Percentiles rank a stretch among this genome's conserved stretches.
phyloP scores from a whole-genome alignment of 2,329 filamentous ascomycete species.

The Trichoderma brevicompactum region DNA sequence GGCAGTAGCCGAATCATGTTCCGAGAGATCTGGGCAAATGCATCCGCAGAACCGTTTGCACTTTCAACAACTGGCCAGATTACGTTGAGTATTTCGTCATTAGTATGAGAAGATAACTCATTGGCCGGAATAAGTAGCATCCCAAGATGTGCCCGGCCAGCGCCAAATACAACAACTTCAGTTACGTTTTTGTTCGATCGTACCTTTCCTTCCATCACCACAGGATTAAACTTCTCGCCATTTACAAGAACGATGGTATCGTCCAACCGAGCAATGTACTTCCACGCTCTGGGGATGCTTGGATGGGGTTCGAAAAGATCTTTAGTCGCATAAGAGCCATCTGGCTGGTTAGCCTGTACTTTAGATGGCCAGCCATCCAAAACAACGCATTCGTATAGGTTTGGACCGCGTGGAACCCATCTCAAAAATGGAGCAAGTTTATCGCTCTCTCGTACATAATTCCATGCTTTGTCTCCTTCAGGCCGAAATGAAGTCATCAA shows the following conservation, averaged over 20 bases:
- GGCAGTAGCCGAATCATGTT: slow-evolving; percentile 57
- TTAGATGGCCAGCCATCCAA: slow-evolving; percentile 18
- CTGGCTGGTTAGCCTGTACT: slow-evolving; percentile 52
- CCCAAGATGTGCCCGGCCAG: slow-evolving; percentile 59
- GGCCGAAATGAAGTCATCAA: slow-evolving; percentile 18
- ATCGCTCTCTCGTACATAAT: slow-evolving; percentile 15
- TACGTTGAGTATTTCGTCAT: slow-evolving; percentile 36
- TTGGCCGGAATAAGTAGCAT: slow-evolving; percentile 52
- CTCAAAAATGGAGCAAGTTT: background rate
- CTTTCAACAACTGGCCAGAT: slow-evolving; percentile 44
- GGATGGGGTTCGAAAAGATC: slow-evolving; percentile 65
- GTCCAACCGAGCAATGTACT: slow-evolving; percentile 65
- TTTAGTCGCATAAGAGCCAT: slow-evolving; percentile 65
- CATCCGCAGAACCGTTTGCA: slow-evolving; percentile 39
- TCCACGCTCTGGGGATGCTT: slow-evolving; percentile 59
- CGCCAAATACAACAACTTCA: slow-evolving; percentile 66
- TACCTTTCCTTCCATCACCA: slow-evolving; percentile 61
- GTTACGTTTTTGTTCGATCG: slow-evolving; percentile 48
- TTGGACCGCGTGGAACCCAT: slow-evolving; percentile 7
- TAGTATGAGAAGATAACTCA: slow-evolving; percentile 23
- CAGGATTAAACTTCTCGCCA: slow-evolving; percentile 71
- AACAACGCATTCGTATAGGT: slow-evolving; percentile 7
- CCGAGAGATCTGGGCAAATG: slow-evolving; percentile 47
- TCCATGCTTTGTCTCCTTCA: slow-evolving; percentile 8
- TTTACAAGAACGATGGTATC: slow-evolving; percentile 65